phyloP scores from a whole-genome alignment of 2,329 filamentous ascomycete species.

The Ascomycota sp. region DNA sequence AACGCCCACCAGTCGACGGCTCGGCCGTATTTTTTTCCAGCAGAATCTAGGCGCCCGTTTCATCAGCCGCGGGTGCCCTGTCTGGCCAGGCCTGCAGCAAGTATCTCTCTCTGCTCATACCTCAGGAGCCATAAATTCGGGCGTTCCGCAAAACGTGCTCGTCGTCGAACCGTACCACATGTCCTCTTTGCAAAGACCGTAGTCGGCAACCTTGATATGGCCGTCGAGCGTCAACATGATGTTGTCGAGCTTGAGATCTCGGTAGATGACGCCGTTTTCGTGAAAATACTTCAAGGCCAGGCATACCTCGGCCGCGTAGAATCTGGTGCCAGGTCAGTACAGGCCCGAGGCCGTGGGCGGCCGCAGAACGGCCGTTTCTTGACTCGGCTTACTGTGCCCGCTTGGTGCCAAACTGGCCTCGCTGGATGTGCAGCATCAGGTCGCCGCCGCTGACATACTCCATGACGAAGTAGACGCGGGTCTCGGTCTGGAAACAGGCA shows the following conservation, averaged over 20 bases:
- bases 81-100: background rate
- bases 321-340: conserved; percentile 29
- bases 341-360: background rate
- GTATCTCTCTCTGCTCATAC: conserved; percentile 33
- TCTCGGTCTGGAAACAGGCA: conserved; percentile 98
- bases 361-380: background rate
- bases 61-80: too few relatives aligned
- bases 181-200: conserved; percentile 96
- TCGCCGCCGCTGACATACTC: conserved; percentile 98
- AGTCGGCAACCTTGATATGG: conserved; percentile 97
- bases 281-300: conserved; percentile 97
- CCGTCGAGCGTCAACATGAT: conserved; percentile 88
- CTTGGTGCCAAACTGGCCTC: conserved; percentile 88
- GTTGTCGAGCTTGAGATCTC: conserved; percentile 83
- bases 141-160: conserved; percentile 97
- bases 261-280: conserved; percentile 96
- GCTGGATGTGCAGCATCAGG: conserved; percentile 96
- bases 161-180: conserved; percentile 99
- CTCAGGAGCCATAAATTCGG: conserved; percentile 98
- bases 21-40: conserved; percentile 96
- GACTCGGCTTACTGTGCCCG: conserved; percentile 59
- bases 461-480: conserved; percentile 97
- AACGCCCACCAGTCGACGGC: conserved; percentile 99
- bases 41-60: conserved; percentile 44
- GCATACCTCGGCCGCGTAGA: conserved; percentile 95